Evolutionary conservation across 2,329 filamentous ascomycete genomes (phyloP), one percentile per base, ranked within the genome.

Genomic region (Ambrosiella beaveri): DNA sequence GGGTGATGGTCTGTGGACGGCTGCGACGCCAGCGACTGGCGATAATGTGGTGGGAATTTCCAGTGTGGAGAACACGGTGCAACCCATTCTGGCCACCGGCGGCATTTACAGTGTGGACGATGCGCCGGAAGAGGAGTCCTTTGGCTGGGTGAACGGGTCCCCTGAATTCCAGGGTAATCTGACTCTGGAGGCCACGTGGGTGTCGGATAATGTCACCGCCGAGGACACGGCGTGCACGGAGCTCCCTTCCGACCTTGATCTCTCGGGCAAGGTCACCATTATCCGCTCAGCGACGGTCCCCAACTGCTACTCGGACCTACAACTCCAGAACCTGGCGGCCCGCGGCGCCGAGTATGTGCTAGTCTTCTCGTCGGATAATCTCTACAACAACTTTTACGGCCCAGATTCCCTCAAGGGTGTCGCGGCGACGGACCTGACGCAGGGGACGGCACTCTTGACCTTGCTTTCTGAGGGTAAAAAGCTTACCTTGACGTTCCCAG

Each of bases 21-120:
- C 63, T 1, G 62, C 61, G 2, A 59, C 61, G 9, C 65, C 66
- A 12, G 65, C 66, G 1, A 62, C 63, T 1, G 66, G 65, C 1
- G 57, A 61, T 35, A 35, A 44, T 11, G 39, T 58, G 3, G 51
- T 39, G 13, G 51, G 13, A 12, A 69, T 80, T 17, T 75, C 73
- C 5, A 77, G 75, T 0, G 70, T 75, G 58, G 74, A 79, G 63
- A 79, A 74, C 62, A 65, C 63, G 7, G 61, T 71, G 17, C 70
- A 69, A 1, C 72, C 75, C 0, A 63, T 68, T 1, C 64, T 79
- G 2, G 65, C 74, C 15, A 70, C 66, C 55, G 64, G 70, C 39
- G 72, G 70, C 1, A 67, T 65, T n/a, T 79, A 70, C 64, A 66
- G 64, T 5, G 63, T 76, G 36, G 66, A 71, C 57, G 66, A 45